phyloP scores from a whole-genome alignment of 2,329 filamentous ascomycete genomes.

The Ophiocordyceps robertsii region DNA sequence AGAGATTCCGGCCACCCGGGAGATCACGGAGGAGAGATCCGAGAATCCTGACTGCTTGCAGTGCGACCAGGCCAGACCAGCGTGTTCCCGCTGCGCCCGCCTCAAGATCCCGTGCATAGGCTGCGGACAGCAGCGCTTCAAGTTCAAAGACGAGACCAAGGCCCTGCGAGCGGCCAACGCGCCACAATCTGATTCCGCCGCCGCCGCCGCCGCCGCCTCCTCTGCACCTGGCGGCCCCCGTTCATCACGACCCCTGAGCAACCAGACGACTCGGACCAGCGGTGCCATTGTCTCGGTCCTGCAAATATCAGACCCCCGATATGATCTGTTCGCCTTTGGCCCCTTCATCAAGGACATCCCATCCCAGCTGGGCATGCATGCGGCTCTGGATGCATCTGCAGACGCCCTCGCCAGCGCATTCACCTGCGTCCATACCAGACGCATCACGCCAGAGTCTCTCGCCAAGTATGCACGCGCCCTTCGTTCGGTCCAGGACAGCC shows the following conservation, averaged over 20 bases:
- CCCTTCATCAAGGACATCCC: constrained; percentile 31
- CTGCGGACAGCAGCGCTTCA: constrained; percentile 31
- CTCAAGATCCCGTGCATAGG: constrained; percentile 30
- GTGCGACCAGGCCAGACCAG: constrained; percentile 31
- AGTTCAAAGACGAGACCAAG: constrained; percentile 27
- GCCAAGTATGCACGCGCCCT: constrained; percentile 18
- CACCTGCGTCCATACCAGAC: constrained; percentile 9
- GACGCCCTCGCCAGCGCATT: constrained; percentile 15
- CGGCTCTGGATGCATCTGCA: constrained; percentile 27
- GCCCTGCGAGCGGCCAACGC: not conserved
- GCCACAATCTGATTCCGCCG: not conserved
- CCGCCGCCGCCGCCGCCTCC: no score
- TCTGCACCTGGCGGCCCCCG: not conserved
- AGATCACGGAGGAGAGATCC: no score
- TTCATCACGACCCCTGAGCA: constrained; percentile 13
- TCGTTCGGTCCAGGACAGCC: constrained; percentile 10
- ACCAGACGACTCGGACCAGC: constrained; percentile 12
- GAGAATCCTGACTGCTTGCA: constrained; percentile 8
- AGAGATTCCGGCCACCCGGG: not conserved
- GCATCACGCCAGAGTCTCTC: constrained; percentile 9
- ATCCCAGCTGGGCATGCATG: constrained; percentile 27
- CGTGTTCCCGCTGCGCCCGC: constrained; percentile 31
- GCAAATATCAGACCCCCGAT: constrained; percentile 27
- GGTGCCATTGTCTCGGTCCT: constrained; percentile 17
- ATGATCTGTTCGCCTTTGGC: constrained; percentile 33